phyloP scores from a whole-genome alignment of 2,329 filamentous ascomycete genomes.

The Raffaelea arxii region DNA sequence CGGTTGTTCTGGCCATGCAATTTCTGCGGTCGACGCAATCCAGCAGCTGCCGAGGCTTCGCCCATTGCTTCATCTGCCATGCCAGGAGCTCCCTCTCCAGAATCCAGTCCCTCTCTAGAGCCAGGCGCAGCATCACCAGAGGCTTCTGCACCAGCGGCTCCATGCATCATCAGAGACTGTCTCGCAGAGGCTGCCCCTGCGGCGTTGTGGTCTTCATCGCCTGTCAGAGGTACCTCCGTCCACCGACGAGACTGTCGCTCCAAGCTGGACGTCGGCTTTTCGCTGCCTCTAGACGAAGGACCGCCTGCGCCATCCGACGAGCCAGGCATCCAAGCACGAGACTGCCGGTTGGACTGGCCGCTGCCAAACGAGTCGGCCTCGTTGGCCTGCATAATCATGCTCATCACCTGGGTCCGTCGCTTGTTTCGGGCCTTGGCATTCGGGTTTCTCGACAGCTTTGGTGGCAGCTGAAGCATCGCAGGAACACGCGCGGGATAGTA shows the following conservation, averaged over 20 bases:
- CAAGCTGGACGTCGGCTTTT: too few species aligned
- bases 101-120: too few species aligned
- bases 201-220: too few species aligned
- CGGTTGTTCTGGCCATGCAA: conserved; percentile 23
- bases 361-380: too few species aligned
- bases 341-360: too few species aligned
- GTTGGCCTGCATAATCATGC: conserved; percentile 38
- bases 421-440: conserved; percentile 55
- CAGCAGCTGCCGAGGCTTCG: conserved; percentile 4
- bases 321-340: conserved; percentile 37
- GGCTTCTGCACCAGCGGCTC: too few species aligned
- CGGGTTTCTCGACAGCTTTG: conserved; percentile 69
- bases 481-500: conserved; percentile 95
- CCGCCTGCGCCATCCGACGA: conserved; percentile 26
- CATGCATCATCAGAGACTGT: too few species aligned
- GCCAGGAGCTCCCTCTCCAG: neutral
- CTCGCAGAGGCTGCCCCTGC: too few species aligned
- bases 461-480: conserved; percentile 84
- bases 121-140: too few species aligned
- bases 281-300: too few species aligned
- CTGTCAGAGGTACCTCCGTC: too few species aligned
- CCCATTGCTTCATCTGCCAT: neutral
- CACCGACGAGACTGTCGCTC: too few species aligned
- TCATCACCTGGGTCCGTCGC: conserved; percentile 64
- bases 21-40: conserved; percentile 19